Evolutionary conservation across 2,329 filamentous ascomycete genomes (phyloP).

Genomic region (Aspergillus chevalieri): DNA sequence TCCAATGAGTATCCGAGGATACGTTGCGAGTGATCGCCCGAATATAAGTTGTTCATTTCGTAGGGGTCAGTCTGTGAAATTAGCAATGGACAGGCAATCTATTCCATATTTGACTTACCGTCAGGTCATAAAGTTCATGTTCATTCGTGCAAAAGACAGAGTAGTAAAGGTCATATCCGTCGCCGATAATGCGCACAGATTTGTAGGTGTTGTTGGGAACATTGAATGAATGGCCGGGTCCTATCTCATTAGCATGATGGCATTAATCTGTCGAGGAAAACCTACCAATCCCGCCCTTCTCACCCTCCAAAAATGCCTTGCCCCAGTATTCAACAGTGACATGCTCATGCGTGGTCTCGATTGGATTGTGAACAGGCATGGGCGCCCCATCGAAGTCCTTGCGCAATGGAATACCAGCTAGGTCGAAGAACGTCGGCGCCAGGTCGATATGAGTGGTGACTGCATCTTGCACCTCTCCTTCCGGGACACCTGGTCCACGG

Average conservation of each 20-base stretch:
- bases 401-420: conserved; percentile 35
- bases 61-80: conserved; percentile 29
- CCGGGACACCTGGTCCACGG: conserved; percentile 51
- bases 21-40: neutral
- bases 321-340: conserved; percentile 57
- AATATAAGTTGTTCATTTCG: conserved; percentile 30
- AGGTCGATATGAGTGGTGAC: conserved; percentile 61
- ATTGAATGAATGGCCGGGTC: conserved; percentile 10
- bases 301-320: conserved; percentile 23
- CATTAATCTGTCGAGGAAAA: neutral
- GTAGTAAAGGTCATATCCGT: conserved; percentile 35
- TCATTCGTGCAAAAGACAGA: conserved; percentile 38
- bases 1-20: neutral
- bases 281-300: conserved; percentile 22
- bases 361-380: conserved; percentile 36
- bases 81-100: neutral
- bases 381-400: conserved; percentile 53
- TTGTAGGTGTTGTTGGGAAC: conserved; percentile 37
- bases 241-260: conserved; percentile 4
- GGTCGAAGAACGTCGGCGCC: conserved; percentile 53
- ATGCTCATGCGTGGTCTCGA: conserved; percentile 44
- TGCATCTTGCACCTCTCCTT: conserved; percentile 36
- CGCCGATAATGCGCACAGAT: conserved; percentile 29
- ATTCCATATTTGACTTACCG: conserved; percentile 11
- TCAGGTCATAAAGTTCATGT: conserved; percentile 37